Conservation (phyloP, 2,329 filamentous ascomycete genomes). For the Diplodia mutila region DNA sequence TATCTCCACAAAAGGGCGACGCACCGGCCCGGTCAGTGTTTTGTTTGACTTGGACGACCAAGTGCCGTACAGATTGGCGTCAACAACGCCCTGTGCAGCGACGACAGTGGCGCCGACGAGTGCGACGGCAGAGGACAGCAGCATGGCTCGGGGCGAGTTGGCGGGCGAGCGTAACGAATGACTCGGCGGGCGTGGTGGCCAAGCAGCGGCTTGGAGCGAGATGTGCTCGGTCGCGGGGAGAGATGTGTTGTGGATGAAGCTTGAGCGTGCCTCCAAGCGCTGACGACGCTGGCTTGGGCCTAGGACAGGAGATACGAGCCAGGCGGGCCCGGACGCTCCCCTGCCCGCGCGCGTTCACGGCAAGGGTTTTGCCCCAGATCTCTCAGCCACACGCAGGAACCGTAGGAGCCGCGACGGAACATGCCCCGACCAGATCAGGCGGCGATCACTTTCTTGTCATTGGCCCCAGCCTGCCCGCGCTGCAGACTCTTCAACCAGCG, state of each 20-base stretch:
- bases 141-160: constrained; percentile 15
- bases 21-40: constrained; percentile 70
- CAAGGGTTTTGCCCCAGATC: constrained; percentile 21
- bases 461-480: background rate
- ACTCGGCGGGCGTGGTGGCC: constrained; percentile 14
- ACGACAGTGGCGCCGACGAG: constrained; percentile 39
- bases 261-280: constrained; percentile 3
- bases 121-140: constrained; percentile 1
- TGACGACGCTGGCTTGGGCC: constrained; percentile 2
- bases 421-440: background rate
- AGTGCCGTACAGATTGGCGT: constrained; percentile 65
- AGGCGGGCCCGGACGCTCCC: constrained; percentile 8
- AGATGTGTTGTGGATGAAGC: constrained; percentile 16
- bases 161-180: constrained; percentile 26
- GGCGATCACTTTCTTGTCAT: constrained; percentile 5
- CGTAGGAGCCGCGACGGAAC: constrained; percentile 10
- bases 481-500: constrained; percentile 13
- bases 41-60: constrained; percentile 73
- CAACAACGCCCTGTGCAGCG: constrained; percentile 43
- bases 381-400: constrained; percentile 21
- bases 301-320: background rate
- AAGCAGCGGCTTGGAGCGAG: background rate
- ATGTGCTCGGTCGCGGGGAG: background rate
- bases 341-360: background rate
- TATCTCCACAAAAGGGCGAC: constrained; percentile 32